These are phyloP conservation scores for Salix suchowensis DNA, from an alignment of 345 rosid species.

Conservation along the genomic window DNA sequence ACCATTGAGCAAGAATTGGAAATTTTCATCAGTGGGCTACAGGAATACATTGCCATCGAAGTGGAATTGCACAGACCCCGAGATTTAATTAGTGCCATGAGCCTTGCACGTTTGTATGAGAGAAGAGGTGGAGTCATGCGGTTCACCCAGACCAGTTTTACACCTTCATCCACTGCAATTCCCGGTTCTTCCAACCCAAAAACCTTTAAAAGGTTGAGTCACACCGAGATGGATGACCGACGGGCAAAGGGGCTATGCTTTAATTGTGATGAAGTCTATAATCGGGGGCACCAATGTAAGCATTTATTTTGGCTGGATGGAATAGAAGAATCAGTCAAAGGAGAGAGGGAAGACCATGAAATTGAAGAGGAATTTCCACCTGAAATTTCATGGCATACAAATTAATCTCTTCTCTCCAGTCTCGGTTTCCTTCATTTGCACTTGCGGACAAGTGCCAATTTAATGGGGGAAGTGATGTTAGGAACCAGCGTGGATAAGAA, in stretches of 20 bases:
- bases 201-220: background rate
- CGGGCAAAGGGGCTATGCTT: background rate
- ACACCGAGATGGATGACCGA: background rate
- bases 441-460: no score
- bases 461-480: no score
- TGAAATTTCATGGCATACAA: background rate
- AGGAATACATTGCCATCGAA: background rate
- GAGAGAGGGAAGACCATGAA: background rate
- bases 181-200: background rate
- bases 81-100: background rate
- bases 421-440: no score
- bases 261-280: background rate
- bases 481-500: no score
- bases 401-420: no score
- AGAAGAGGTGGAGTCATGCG: no score
- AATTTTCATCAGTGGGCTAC: background rate
- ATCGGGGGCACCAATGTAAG: background rate
- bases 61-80: background rate
- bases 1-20: background rate
- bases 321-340: background rate
- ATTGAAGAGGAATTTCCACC: background rate
- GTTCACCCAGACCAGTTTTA: no score
- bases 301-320: background rate
- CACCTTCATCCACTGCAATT: background rate
- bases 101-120: background rate